Evolutionary conservation across 495 filamentous ascomycete species (phyloP).

Genomic region (Clohesyomyces aquaticus): DNA sequence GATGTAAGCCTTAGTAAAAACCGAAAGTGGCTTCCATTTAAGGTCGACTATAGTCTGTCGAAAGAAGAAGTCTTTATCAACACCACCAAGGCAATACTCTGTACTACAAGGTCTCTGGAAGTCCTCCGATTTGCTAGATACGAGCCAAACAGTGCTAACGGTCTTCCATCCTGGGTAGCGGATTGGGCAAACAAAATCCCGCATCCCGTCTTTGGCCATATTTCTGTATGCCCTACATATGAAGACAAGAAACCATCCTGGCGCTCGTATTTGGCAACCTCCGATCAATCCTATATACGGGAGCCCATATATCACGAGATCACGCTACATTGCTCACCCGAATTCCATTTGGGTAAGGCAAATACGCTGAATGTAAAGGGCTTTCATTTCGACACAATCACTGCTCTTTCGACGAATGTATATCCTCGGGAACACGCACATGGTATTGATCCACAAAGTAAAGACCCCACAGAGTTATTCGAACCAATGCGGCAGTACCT

Average conservation of each 20-base stretch:
- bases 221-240: background rate
- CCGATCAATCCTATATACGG: background rate
- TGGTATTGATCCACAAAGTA: background rate
- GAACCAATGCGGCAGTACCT: background rate
- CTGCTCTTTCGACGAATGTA: constrained; percentile 1
- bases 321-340: background rate
- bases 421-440: background rate
- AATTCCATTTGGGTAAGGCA: background rate
- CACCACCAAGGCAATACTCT: background rate
- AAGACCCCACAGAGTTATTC: constrained; percentile 1
- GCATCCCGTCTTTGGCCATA: background rate
- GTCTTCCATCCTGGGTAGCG: background rate
- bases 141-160: background rate
- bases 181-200: background rate
- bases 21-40: background rate
- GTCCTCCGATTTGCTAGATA: constrained; percentile 1
- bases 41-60: background rate
- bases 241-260: constrained; percentile 1
- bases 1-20: background rate
- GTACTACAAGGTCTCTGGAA: background rate
- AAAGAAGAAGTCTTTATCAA: constrained; percentile 1
- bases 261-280: background rate
- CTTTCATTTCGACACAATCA: background rate
- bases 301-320: background rate
- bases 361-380: background rate